These are phyloP conservation scores for Malbranchea cinnamomea DNA, from an alignment of 2,329 filamentous ascomycete species.

Conservation along the genomic window DNA sequence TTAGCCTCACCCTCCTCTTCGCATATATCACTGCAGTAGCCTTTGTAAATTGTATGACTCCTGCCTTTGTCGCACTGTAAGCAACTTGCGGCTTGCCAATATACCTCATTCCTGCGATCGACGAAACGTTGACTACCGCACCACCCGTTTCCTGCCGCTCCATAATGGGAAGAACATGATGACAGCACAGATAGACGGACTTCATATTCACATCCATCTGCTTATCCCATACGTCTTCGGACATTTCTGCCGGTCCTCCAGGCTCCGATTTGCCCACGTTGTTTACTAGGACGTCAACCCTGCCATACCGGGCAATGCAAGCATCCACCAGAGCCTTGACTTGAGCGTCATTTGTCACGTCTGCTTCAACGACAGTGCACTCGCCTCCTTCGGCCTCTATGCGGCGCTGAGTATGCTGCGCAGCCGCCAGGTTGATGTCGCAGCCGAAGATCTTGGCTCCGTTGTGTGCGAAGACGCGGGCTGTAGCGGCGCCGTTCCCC, in stretches of 20 bases:
- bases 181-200: conserved; percentile 39
- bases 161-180: conserved; percentile 41
- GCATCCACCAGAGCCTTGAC: conserved; percentile 39
- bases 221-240: conserved; percentile 35
- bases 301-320: conserved; percentile 37
- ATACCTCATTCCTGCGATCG: conserved; percentile 39
- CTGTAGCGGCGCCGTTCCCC: conserved; percentile 38
- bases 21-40: conserved; percentile 33
- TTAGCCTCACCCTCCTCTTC: conserved; percentile 31
- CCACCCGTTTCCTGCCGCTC: conserved; percentile 29
- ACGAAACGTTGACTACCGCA: conserved; percentile 35
- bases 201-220: conserved; percentile 44
- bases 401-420: conserved; percentile 25
- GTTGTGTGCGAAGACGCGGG: conserved; percentile 33
- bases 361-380: conserved; percentile 29
- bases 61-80: conserved; percentile 39
- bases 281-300: conserved; percentile 46
- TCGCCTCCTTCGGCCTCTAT: conserved; percentile 21
- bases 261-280: conserved; percentile 45
- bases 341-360: conserved; percentile 39
- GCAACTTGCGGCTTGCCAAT: conserved; percentile 38
- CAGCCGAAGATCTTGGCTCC: conserved; percentile 38
- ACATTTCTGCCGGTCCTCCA: conserved; percentile 35
- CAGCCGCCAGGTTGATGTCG: conserved; percentile 30
- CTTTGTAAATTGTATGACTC: conserved; percentile 37